These are phyloP conservation scores for Geotrichum carabidarum DNA, from an alignment of 1,139 yeast species.

Conservation along the genomic window DNA sequence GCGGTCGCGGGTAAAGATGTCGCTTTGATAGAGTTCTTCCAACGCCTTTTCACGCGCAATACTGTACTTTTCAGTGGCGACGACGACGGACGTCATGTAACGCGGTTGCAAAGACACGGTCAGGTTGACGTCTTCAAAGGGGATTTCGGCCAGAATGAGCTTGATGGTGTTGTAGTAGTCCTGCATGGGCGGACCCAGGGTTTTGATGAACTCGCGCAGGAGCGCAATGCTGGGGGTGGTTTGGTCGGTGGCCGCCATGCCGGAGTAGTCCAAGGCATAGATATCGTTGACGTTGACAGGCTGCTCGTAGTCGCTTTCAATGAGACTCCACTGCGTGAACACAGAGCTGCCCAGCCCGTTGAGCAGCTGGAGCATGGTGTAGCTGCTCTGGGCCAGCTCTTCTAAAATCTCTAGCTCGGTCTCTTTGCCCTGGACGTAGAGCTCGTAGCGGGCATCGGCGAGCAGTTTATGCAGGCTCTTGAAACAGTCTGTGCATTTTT, in stretches of 20 bases:
- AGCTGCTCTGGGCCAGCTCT: constrained; percentile 49
- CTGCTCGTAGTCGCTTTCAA: constrained; percentile 3
- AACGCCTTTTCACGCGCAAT: constrained; percentile 56
- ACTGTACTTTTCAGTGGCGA: constrained; percentile 54
- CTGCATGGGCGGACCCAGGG: constrained; percentile 68
- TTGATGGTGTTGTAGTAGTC: constrained; percentile 54
- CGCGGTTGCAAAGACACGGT: constrained; percentile 41
- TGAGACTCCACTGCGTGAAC: constrained; percentile 57
- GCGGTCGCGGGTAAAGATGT: constrained; percentile 42
- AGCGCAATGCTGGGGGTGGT: constrained; percentile 40
- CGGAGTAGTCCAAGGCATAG: neutral
- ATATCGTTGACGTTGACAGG: neutral
- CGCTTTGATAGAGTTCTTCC: constrained; percentile 54
- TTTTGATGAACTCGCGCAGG: constrained; percentile 59
- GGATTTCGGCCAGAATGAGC: constrained; percentile 56
- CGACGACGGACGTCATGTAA: constrained; percentile 46
- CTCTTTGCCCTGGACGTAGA: constrained; percentile 51
- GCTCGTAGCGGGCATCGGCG: constrained; percentile 63
- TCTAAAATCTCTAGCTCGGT: constrained; percentile 46
- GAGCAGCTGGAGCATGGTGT: constrained; percentile 52
- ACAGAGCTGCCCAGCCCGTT: constrained; percentile 67
- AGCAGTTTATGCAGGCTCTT: constrained; percentile 43
- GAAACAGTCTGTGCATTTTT: constrained; percentile 43
- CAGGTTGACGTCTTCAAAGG: constrained; percentile 45
- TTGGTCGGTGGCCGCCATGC: constrained; percentile 1